Evolutionary conservation across 2,329 filamentous ascomycete species (phyloP), one percentile per base, ranked within the genome.

Genomic region (Coccinonectria pachysandricola): DNA sequence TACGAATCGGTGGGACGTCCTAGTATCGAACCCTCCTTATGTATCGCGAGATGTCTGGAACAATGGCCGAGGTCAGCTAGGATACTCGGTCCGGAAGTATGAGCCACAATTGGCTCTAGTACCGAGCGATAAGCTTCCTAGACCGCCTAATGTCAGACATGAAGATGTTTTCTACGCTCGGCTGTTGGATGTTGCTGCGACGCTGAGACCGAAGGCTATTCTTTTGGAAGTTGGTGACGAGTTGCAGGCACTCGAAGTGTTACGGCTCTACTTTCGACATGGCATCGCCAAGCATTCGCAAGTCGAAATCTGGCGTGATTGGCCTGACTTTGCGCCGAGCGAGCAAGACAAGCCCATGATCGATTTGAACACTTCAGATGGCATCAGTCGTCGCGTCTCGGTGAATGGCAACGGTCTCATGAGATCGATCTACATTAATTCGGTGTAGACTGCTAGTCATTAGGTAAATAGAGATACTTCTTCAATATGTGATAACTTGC

Each of bases 1-100:
- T 1, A 21, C 22, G 7, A 26, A 23, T 10, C 39, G 19, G 3
- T 67, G 51, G 45, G 76, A 92, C 35, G 57, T 96, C 4, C 55
- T 98, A 2, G 70, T 91, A 18, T 81, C 81, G 2, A 98, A 98
- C 46, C 91, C 91, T 10, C 91, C 91, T 1, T 96, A 96, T 50
- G 78, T 96, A 26, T 92, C 86, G 2, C 58, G 63, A 0, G 39
- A 49, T 19, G 43, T 54, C 7, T 64, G 59, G 59, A 32, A 50
- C 18, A 37, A 52, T 4, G 59, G 56, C 11, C 42, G 42, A 8
- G 54, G 53, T 10, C 53, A 62, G 16, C 39, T 64, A 22, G 71
- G 69, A 6, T 86, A 82, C 44, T 88, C 82, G 8, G 88, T 95
- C 15, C 71, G 85, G 10, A 74, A 74, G 23, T 85, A 75, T 49